Base-by-base conservation (phyloP, 2,329 filamentous ascomycete species). In the Paecilomyces fulvus region DNA sequence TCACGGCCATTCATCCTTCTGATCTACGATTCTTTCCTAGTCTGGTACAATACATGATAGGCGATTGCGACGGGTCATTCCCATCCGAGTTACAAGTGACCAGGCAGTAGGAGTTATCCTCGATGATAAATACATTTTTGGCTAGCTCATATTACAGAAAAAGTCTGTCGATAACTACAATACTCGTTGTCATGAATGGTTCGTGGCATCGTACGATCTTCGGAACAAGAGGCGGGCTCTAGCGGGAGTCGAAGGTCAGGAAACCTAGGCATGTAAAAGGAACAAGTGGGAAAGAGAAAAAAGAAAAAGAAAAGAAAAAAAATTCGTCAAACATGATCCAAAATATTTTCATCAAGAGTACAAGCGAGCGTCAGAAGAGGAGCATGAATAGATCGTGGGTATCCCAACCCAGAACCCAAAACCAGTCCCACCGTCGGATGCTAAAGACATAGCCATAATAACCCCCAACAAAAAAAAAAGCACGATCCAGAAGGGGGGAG, bases 331-430 rank as follows among this genome's bases (percentile, higher is more conserved):
- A 12, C 51, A 21, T 17, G 33, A 25, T 53, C n/a, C 7, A 43
- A 33, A 43, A 43, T 43, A 43, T 9, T 11, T 53, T 21, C 28
- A n/a, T 25, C 20, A 53, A 37, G 14, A 31, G 31, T 30, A 23
- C 21, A 46, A 54, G 30, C 52, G 52, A 54, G 48, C 25, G 48
- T 49, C 21, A 23, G 48, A 54, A 49, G 52, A 49, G n/a, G n/a
- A 17, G 37, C 37, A 43, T 43, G 12, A 31, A 49, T 30, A 28
- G 43, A 54, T 31, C 37, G 37, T 28, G 52, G 37, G 52, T 54
- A 54, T 54, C 25, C 52, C 52, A 49, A 54, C 43, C 52, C 37
- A 54, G 23, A 49, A 48, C 52, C 51, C 52, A 30, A 54, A 46
- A 9, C 52, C 23, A n/a, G 23, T 17, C 43, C 52, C 17, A 30